Conservation (phyloP, 2,329 filamentous ascomycete genomes). For the Diaporthe longicolla region DNA sequence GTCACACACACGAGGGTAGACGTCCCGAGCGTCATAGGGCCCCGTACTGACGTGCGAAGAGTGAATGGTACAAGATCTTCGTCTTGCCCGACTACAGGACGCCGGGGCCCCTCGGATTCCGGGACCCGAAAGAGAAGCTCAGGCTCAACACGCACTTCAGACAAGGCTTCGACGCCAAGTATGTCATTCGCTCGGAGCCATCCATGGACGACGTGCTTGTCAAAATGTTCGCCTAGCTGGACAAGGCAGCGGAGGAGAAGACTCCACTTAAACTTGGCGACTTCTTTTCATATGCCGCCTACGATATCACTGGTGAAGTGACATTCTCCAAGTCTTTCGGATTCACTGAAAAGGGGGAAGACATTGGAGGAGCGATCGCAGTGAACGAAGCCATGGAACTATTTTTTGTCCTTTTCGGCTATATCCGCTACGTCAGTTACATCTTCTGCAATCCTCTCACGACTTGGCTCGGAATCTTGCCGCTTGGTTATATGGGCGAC, state of each 20-base stretch:
- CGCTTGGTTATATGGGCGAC: conserved; percentile 49
- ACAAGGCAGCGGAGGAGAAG: conserved; percentile 40
- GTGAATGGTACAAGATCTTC: conserved; percentile 53
- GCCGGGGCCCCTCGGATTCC: conserved; percentile 50
- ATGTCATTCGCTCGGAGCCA: conserved; percentile 42
- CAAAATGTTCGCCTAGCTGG: conserved; percentile 42
- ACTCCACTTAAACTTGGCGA: conserved; percentile 44
- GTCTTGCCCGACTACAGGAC: conserved; percentile 52
- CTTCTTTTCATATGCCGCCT: conserved; percentile 48
- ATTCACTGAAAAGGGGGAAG: conserved; percentile 47
- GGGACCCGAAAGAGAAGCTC: conserved; percentile 53
- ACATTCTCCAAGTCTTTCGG: conserved; percentile 50
- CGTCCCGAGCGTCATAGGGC: conserved; percentile 51
- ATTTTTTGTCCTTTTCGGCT: conserved; percentile 45
- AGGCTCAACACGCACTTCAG: conserved; percentile 51
- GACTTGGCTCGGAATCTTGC: conserved; percentile 48
- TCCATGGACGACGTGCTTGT: conserved; percentile 41
- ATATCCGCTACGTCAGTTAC: conserved; percentile 46
- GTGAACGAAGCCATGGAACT: conserved; percentile 43
- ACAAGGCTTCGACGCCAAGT: conserved; percentile 51
- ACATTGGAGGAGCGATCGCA: conserved; percentile 51
- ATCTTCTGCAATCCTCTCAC: conserved; percentile 50
- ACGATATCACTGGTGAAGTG: conserved; percentile 52
- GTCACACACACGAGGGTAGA: background rate
- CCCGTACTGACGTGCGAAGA: conserved; percentile 52